Evolutionary conservation across 1,139 yeast genomes (phyloP).

Genomic region (Eremothecium coryli): DNA sequence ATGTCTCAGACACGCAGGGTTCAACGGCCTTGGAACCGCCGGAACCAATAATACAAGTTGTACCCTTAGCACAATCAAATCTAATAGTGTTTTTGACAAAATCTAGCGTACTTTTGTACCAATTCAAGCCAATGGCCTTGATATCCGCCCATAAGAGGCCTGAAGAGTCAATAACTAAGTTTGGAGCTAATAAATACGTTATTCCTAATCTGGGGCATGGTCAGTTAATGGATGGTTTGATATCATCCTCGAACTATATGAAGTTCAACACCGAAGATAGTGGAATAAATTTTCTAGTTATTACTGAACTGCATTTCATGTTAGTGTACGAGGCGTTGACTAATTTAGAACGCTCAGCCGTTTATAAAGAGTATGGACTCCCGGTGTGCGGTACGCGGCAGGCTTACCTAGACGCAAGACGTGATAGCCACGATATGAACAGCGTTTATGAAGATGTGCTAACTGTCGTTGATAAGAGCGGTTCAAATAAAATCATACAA

Average conservation of each 20-base stretch:
- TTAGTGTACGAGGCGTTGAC: conserved; percentile 26
- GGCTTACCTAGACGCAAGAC: neutral
- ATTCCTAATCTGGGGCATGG: conserved; percentile 16
- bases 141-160: conserved; percentile 36
- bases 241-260: conserved; percentile 13
- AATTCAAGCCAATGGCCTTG: conserved; percentile 33
- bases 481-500: conserved; percentile 35
- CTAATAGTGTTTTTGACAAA: conserved; percentile 22
- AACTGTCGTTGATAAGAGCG: conserved; percentile 33
- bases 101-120: conserved; percentile 25
- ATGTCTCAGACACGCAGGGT: too few relatives aligned
- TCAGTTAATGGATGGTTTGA: conserved; percentile 18
- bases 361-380: conserved; percentile 27
- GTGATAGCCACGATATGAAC: conserved; percentile 10
- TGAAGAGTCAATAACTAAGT: conserved; percentile 31
- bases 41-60: conserved; percentile 17
- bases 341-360: conserved; percentile 16
- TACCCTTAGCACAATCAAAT: conserved; percentile 20
- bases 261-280: conserved; percentile 15
- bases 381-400: conserved; percentile 11
- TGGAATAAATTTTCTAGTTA: conserved; percentile 23
- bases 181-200: conserved; percentile 32
- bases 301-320: conserved; percentile 23
- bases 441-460: conserved; percentile 34
- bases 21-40: too few relatives aligned